A percentile compares a stretch with the other conserved stretches of the same genome.
Evolutionary conservation across 164 flowering plant species (phyloP).

Genomic region (Warburgia ugandensis): DNA sequence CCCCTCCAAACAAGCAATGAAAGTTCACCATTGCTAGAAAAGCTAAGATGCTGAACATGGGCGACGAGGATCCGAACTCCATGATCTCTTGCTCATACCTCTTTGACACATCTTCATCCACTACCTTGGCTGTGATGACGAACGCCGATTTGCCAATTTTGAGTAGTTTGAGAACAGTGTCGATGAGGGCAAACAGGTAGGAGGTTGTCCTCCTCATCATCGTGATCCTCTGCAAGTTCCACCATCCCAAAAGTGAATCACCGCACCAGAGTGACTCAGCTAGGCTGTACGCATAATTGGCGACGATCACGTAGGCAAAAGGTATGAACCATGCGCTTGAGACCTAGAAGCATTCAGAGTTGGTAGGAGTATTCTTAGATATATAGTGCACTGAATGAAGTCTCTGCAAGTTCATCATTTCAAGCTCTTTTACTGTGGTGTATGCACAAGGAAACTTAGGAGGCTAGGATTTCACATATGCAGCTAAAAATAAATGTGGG

Average conservation of each 20-base stretch:
- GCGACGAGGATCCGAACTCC: slow-evolving; percentile 34
- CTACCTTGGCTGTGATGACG: slow-evolving; percentile 21
- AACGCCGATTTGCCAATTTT: slow-evolving; percentile 20
- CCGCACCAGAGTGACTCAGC: slow-evolving; percentile 34
- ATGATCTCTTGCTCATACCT: slow-evolving; percentile 26
- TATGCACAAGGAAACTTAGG: too few species aligned
- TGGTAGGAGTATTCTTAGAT: too few species aligned
- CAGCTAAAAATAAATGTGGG: too few species aligned
- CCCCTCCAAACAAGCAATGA: slow-evolving; percentile 8
- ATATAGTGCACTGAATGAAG: too few species aligned
- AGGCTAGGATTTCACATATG: too few species aligned
- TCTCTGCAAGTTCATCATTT: too few species aligned
- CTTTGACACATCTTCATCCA: slow-evolving; percentile 20
- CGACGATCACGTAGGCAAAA: slow-evolving; percentile 38
- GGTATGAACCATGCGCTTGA: slow-evolving; percentile 69
- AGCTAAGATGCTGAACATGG: slow-evolving; percentile 26
- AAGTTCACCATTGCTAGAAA: slow-evolving; percentile 21
- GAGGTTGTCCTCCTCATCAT: slow-evolving; percentile 19
- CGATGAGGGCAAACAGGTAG: slow-evolving; percentile 18
- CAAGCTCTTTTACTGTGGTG: too few species aligned
- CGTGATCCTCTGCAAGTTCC: slow-evolving; percentile 23
- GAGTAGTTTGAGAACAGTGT: slow-evolving; percentile 12
- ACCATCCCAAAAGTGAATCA: slow-evolving; percentile 31
- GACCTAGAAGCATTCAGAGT: too few species aligned
- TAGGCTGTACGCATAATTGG: slow-evolving; percentile 25